A percentile compares a stretch with the other conserved stretches of the same genome.
Evolutionary conservation across 2,329 filamentous ascomycete species (phyloP).

Genomic region (Fusarium guadeloupense): DNA sequence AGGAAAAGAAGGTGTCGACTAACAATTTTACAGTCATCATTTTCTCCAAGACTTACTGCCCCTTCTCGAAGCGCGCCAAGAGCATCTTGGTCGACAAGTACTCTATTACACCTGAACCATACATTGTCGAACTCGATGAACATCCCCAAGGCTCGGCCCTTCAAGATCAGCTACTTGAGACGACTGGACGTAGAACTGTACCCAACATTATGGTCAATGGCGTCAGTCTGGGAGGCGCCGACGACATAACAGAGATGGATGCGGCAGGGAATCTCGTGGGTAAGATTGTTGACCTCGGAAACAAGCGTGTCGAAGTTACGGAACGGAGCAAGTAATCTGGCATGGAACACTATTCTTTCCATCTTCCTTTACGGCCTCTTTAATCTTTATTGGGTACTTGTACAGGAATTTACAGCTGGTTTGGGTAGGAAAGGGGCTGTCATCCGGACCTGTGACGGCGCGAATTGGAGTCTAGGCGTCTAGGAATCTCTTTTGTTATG

Average conservation of each 20-base stretch:
- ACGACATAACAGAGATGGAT: slow-evolving; percentile 82
- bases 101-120: slow-evolving; percentile 80
- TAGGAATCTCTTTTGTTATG: slow-evolving; percentile 22
- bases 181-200: slow-evolving; percentile 85
- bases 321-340: slow-evolving; percentile 50
- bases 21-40: slow-evolving; percentile 74
- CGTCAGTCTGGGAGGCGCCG: slow-evolving; percentile 87
- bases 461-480: slow-evolving; percentile 34
- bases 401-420: slow-evolving; percentile 12
- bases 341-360: not conserved
- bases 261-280: slow-evolving; percentile 71
- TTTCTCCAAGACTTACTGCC: slow-evolving; percentile 95
- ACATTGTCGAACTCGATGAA: slow-evolving; percentile 89
- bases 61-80: slow-evolving; percentile 86
- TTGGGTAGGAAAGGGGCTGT: slow-evolving; percentile 24
- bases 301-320: slow-evolving; percentile 66
- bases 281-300: slow-evolving; percentile 78
- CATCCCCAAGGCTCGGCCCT: slow-evolving; percentile 78
- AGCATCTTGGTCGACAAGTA: slow-evolving; percentile 85
- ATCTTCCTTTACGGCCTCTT: slow-evolving; percentile 15
- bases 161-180: slow-evolving; percentile 75
- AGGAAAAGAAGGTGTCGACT: slow-evolving; percentile 7
- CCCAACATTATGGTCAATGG: slow-evolving; percentile 92
- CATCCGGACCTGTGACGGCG: slow-evolving; percentile 9
- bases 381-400: slow-evolving; percentile 16